Percentiles rank a stretch among this genome's conserved stretches.
Conservation (phyloP, 306 rosid genomes). For the Ammopiptanthus mongolicus region DNA sequence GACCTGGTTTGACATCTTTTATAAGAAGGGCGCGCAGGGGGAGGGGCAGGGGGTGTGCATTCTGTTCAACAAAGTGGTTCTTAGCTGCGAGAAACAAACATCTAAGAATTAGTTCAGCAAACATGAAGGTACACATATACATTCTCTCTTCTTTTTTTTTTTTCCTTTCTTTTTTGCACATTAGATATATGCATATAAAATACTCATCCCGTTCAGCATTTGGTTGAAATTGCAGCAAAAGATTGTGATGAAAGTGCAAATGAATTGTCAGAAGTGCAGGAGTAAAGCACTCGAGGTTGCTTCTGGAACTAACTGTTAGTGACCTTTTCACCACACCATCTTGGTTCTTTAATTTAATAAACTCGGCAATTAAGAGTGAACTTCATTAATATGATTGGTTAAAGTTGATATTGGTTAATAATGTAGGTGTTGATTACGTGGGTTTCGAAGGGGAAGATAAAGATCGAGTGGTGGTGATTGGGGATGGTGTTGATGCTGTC, state of each 20-base stretch:
- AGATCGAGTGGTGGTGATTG: slow-evolving; percentile 38
- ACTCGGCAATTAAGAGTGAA: neutral
- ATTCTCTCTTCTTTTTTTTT: too few relatives aligned
- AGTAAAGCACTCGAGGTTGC: slow-evolving; percentile 31
- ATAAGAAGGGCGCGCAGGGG: too few relatives aligned
- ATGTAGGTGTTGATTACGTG: slow-evolving; percentile 34
- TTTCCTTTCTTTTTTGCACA: neutral
- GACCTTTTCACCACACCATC: neutral
- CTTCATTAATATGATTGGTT: neutral
- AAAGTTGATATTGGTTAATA: neutral
- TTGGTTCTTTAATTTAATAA: neutral
- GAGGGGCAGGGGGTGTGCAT: neutral
- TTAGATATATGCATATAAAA: neutral
- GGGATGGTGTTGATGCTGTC: slow-evolving; percentile 31
- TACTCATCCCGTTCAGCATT: neutral
- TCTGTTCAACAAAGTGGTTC: neutral
- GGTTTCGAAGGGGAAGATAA: slow-evolving; percentile 30
- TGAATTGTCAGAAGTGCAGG: slow-evolving; percentile 38
- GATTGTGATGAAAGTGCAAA: slow-evolving; percentile 40
- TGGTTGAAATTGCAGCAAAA: slow-evolving; percentile 29
- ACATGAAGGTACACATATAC: slow-evolving; percentile 11
- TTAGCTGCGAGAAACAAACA: neutral
- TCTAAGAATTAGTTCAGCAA: neutral
- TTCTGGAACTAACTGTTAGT: slow-evolving; percentile 15
- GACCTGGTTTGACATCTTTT: neutral